A percentile compares a stretch with the other conserved stretches of the same genome.
Evolutionary conservation across 257 asterid genomes (phyloP).

Genomic region (Gentiana macrophylla): DNA sequence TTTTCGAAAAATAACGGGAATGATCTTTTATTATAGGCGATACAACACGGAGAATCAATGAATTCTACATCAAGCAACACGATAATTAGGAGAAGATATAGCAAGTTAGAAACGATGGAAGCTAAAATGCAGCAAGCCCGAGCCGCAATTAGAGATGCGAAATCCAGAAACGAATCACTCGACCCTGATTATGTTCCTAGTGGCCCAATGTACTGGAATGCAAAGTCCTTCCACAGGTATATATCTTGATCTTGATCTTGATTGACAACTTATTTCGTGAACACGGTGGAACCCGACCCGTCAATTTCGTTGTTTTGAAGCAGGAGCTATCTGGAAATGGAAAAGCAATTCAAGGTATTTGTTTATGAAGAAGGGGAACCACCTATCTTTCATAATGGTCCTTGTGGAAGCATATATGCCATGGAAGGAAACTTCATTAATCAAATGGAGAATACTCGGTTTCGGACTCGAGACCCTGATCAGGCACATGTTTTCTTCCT

Average conservation of each 20-base stretch:
- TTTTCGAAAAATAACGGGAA: too few relatives aligned
- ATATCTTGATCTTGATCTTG: background rate
- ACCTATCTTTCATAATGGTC: slow-evolving; percentile 86
- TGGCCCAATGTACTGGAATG: slow-evolving; percentile 67
- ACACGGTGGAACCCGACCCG: too few relatives aligned
- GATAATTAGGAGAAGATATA: slow-evolving; percentile 19
- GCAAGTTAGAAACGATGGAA: slow-evolving; percentile 46
- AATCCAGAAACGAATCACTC: slow-evolving; percentile 14
- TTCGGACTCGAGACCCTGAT: slow-evolving; percentile 58
- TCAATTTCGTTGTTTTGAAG: too few relatives aligned
- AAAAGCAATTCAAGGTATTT: slow-evolving; percentile 53
- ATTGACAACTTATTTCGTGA: too few relatives aligned
- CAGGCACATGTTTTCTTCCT: slow-evolving; percentile 68
- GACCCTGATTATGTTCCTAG: slow-evolving; percentile 57
- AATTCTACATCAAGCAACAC: slow-evolving; percentile 18
- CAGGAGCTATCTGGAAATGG: slow-evolving; percentile 96
- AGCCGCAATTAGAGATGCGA: slow-evolving; percentile 39
- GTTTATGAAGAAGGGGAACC: slow-evolving; percentile 92
- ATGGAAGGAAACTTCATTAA: slow-evolving; percentile 82
- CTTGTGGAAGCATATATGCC: slow-evolving; percentile 80
- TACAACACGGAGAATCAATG: slow-evolving; percentile 14
- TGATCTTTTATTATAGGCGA: slow-evolving; percentile 19
- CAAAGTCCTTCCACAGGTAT: slow-evolving; percentile 78
- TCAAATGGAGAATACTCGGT: slow-evolving; percentile 48
- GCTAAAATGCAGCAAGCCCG: slow-evolving; percentile 53